Percentiles rank a stretch among this genome's conserved stretches.
Conservation (phyloP, 805 yeast genomes). For the Pichia rugopelliculosa region DNA sequence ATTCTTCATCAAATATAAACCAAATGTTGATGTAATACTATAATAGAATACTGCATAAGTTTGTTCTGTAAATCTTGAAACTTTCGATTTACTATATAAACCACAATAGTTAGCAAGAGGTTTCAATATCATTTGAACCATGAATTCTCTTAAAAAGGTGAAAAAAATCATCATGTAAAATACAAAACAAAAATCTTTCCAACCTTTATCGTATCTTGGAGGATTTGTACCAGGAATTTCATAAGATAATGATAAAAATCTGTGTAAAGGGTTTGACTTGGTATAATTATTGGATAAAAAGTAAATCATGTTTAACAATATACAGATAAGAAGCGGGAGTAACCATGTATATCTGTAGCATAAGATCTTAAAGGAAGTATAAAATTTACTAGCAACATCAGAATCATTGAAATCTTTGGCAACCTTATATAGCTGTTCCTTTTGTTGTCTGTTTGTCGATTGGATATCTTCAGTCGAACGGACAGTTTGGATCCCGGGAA, state of each 20-base stretch:
- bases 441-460: conserved; percentile 31
- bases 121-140: conserved; percentile 71
- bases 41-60: conserved; percentile 77
- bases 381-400: conserved; percentile 50
- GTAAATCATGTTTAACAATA: conserved; percentile 36
- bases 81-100: conserved; percentile 45
- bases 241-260: conserved; percentile 61
- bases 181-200: conserved; percentile 72
- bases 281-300: conserved; percentile 52
- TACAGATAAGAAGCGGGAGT: conserved; percentile 47
- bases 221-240: conserved; percentile 51
- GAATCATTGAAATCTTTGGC: conserved; percentile 33
- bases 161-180: conserved; percentile 76
- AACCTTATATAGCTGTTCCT: conserved; percentile 20
- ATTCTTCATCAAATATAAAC: conserved; percentile 78
- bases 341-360: conserved; percentile 64
- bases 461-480: conserved; percentile 37
- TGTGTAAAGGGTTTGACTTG: conserved; percentile 51
- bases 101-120: conserved; percentile 61
- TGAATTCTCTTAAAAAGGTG: conserved; percentile 84
- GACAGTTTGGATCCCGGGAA: conserved; percentile 64
- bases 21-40: conserved; percentile 75
- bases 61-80: conserved; percentile 87
- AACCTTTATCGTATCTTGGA: conserved; percentile 73
- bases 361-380: conserved; percentile 53